Conservation (phyloP, 2,329 filamentous ascomycete genomes). For the Domatiomyces globalis region DNA sequence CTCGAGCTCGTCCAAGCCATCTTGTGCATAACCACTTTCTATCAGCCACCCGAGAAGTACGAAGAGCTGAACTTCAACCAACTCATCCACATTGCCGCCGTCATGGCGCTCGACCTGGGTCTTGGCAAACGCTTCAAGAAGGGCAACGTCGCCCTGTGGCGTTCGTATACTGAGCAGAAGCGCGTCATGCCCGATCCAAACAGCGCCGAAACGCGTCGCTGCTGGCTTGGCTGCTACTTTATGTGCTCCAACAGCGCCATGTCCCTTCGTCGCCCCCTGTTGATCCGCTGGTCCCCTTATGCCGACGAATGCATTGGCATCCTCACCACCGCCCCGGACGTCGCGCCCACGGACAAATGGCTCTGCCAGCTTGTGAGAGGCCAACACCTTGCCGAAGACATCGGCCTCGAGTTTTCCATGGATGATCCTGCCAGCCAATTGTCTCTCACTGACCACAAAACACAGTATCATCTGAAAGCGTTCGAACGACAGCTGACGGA, state of each 20-base stretch:
- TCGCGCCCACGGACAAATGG: conserved; percentile 41
- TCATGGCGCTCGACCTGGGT: conserved; percentile 74
- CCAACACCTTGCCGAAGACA: conserved; percentile 52
- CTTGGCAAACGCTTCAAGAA: conserved; percentile 45
- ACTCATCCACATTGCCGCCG: conserved; percentile 63
- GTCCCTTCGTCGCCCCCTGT: conserved; percentile 43
- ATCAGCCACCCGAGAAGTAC: conserved; percentile 66
- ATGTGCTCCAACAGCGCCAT: conserved; percentile 44
- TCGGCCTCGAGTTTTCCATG: conserved; percentile 51
- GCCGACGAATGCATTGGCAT: conserved; percentile 49
- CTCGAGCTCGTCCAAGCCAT: conserved; percentile 71
- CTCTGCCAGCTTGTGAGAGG: conserved; percentile 46
- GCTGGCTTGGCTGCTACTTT: conserved; percentile 49
- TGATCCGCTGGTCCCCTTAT: conserved; percentile 48
- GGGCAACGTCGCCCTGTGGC: conserved; percentile 25
- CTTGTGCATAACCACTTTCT: conserved; percentile 66
- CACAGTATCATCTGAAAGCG: conserved; percentile 49
- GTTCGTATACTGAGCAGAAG: conserved; percentile 27
- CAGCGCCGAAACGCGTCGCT: conserved; percentile 42
- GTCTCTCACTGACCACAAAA: conserved; percentile 46
- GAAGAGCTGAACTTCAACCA: conserved; percentile 87
- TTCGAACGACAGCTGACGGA: conserved; percentile 52
- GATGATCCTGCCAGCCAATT: conserved; percentile 45
- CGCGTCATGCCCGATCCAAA: conserved; percentile 32
- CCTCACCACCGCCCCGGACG: conserved; percentile 42